phyloP scores from a whole-genome alignment of 1,284 basidiomycete genomes.

The Cystobasidium slooffiae region DNA sequence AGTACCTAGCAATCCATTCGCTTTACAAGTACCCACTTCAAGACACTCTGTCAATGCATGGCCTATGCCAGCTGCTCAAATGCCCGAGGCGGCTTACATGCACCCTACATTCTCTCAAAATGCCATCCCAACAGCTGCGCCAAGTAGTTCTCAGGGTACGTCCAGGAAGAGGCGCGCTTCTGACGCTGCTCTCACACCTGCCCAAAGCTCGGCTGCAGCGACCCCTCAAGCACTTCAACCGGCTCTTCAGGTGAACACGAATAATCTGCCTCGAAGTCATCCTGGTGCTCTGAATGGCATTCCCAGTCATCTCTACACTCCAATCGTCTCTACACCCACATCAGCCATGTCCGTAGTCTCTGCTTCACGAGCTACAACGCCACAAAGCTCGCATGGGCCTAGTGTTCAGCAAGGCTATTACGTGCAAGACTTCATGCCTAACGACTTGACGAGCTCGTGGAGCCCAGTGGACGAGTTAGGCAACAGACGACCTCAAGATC shows the following conservation, averaged over 20 bases:
- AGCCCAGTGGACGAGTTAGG: conserved; percentile 11
- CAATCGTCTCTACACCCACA: conserved; percentile 1
- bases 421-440: background rate
- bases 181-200: conserved; percentile 2
- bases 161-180: background rate
- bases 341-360: background rate
- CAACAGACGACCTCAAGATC: conserved; percentile 5
- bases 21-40: background rate
- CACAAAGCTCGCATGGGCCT: background rate
- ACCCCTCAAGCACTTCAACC: background rate
- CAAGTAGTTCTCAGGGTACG: background rate
- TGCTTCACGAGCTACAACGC: background rate
- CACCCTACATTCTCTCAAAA: background rate
- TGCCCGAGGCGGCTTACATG: background rate
- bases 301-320: conserved; percentile 1
- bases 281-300: background rate
- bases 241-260: background rate
- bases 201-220: background rate
- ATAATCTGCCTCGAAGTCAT: background rate
- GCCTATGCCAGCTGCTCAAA: background rate
- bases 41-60: background rate
- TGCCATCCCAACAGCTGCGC: background rate
- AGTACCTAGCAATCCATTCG: background rate
- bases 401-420: background rate
- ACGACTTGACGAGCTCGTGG: conserved; percentile 17